A percentile compares a stretch with the other conserved stretches of the same genome.
These are phyloP conservation scores for Neurospora sp. DNA, from an alignment of 495 filamentous ascomycete genomes.

Conservation along the genomic window DNA sequence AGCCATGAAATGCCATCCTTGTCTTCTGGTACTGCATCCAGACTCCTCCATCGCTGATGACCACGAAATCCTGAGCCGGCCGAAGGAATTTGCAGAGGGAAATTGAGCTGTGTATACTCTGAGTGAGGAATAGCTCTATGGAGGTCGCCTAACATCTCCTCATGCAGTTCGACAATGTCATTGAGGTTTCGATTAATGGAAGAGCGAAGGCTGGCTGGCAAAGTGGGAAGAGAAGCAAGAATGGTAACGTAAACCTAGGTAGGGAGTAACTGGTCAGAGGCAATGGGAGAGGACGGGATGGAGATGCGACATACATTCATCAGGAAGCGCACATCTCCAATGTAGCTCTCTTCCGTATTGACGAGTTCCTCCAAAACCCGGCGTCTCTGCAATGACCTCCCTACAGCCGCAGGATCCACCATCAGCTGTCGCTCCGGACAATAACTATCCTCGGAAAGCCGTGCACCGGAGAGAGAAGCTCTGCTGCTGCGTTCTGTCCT, in stretches of 20 bases:
- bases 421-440: conserved; percentile 39
- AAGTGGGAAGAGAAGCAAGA: conserved; percentile 47
- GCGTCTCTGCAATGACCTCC: conserved; percentile 62
- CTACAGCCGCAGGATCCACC: conserved; percentile 61
- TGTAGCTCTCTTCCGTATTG: conserved; percentile 77
- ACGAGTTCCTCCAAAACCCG: conserved; percentile 76
- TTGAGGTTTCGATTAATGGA: conserved; percentile 57
- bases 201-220: conserved; percentile 43
- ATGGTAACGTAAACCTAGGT: conserved; percentile 60
- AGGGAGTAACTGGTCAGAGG: conserved; percentile 2
- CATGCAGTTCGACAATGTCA: conserved; percentile 62
- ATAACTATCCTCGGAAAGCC: conserved; percentile 59
- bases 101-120: conserved; percentile 43
- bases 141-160: conserved; percentile 57
- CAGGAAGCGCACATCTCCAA: conserved; percentile 75
- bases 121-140: conserved; percentile 51
- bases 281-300: neutral
- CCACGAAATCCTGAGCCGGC: conserved; percentile 15
- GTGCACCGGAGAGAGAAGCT: conserved; percentile 45
- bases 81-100: conserved; percentile 6
- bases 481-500: conserved; percentile 54
- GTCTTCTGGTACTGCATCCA: conserved; percentile 49
- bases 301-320: conserved; percentile 52
- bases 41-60: conserved; percentile 48
- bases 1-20: conserved; percentile 31